Percentiles rank a stretch among this genome's conserved stretches.
Conservation (phyloP, 2,329 filamentous ascomycete species). For the Fusarium albidum region DNA sequence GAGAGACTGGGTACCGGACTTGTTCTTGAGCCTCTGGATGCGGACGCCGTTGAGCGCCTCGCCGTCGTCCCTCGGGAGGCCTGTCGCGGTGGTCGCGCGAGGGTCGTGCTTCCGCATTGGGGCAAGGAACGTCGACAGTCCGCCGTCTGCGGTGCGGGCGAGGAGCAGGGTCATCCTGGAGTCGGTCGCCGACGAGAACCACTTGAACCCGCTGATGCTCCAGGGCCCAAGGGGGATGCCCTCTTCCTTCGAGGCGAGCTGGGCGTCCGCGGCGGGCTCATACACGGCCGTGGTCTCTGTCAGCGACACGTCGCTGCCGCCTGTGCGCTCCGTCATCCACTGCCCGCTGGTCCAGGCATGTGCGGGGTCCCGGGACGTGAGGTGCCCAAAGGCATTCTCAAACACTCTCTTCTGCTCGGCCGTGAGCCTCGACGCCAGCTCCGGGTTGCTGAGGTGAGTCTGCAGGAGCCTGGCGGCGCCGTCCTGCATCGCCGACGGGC, state of each 20-base stretch:
- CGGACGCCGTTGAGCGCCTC: slow-evolving; percentile 70
- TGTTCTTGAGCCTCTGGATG: slow-evolving; percentile 76
- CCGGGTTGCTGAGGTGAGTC: slow-evolving; percentile 49
- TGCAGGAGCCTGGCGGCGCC: slow-evolving; percentile 63
- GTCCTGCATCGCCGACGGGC: slow-evolving; percentile 73
- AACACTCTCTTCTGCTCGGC: slow-evolving; percentile 53
- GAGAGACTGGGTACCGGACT: slow-evolving; percentile 73
- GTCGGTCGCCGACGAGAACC: slow-evolving; percentile 49
- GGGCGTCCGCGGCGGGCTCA: slow-evolving; percentile 5
- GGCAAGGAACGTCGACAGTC: slow-evolving; percentile 61
- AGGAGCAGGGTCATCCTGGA: slow-evolving; percentile 66
- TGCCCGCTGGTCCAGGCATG: slow-evolving; percentile 75
- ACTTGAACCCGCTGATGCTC: slow-evolving; percentile 74
- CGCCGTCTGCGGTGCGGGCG: slow-evolving; percentile 58
- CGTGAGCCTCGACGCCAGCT: slow-evolving; percentile 39
- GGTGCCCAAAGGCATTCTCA: slow-evolving; percentile 58
- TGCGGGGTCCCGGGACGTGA: slow-evolving; percentile 59
- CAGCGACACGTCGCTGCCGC: slow-evolving; percentile 73
- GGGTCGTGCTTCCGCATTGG: slow-evolving; percentile 62
- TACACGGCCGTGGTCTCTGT: slow-evolving; percentile 69
- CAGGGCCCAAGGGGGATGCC: slow-evolving; percentile 61
- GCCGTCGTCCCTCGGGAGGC: slow-evolving; percentile 37
- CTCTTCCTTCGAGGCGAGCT: slow-evolving; percentile 30
- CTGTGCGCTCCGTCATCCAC: slow-evolving; percentile 79
- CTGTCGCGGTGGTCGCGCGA: slow-evolving; percentile 41